phyloP scores from a whole-genome alignment of 2,329 filamentous ascomycete species.

The Clarireedia paspali region DNA sequence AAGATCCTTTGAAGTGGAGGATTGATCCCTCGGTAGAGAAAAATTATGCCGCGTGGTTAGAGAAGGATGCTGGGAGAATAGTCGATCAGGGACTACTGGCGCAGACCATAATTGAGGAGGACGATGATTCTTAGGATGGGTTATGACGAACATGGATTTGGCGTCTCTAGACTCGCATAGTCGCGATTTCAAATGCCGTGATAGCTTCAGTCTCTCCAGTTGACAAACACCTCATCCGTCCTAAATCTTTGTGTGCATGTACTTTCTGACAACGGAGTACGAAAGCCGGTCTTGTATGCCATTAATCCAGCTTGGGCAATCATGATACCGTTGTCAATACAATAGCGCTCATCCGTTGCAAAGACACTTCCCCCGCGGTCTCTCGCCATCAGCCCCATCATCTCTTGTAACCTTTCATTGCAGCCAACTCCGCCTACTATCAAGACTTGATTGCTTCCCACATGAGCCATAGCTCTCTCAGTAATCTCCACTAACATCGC shows the following conservation, averaged over 20 bases:
- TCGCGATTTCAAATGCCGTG: background rate
- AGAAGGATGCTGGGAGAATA: slow-evolving; percentile 19
- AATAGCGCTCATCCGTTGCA: slow-evolving; percentile 94
- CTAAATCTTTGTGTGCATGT: slow-evolving; percentile 79
- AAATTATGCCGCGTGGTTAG: slow-evolving; percentile 24
- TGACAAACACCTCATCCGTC: slow-evolving; percentile 73
- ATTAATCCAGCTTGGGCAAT: slow-evolving; percentile 92
- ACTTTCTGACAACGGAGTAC: slow-evolving; percentile 69
- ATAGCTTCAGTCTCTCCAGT: slow-evolving; percentile 56
- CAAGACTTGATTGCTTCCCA: slow-evolving; percentile 81
- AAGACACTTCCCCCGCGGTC: slow-evolving; percentile 86
- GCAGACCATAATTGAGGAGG: slow-evolving; percentile 66
- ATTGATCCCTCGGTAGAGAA: slow-evolving; percentile 15
- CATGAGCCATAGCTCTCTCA: slow-evolving; percentile 96
- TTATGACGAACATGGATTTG: slow-evolving; percentile 19
- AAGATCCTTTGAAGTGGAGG: slow-evolving; percentile 8
- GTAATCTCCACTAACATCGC: slow-evolving; percentile 99
- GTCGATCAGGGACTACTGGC: slow-evolving; percentile 42
- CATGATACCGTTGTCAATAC: slow-evolving; percentile 99
- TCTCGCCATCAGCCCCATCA: slow-evolving; percentile 95
- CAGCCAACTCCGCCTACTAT: slow-evolving; percentile 95
- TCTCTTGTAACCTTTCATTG: slow-evolving; percentile 89
- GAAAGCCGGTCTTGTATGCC: slow-evolving; percentile 74
- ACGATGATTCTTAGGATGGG: slow-evolving; percentile 46
- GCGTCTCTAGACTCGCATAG: slow-evolving; percentile 40